phyloP scores from a whole-genome alignment of 352 stramenopile genomes.

The Sclerospora graminicola region DNA sequence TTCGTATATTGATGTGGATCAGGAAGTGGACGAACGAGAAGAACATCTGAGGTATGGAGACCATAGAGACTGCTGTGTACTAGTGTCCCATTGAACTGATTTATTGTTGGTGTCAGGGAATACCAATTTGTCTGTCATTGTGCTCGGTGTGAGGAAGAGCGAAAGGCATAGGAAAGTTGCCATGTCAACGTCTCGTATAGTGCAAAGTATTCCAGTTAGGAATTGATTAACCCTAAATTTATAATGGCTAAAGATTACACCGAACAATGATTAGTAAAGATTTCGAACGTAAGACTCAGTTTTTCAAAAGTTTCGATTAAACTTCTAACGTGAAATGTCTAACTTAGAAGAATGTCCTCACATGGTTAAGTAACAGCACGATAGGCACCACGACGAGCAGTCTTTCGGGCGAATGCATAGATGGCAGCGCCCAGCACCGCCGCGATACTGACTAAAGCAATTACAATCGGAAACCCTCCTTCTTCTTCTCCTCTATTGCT shows the following conservation, averaged over 20 bases:
- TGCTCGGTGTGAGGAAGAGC: slow-evolving; percentile 49
- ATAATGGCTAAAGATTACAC: too few relatives aligned
- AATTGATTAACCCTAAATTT: too few relatives aligned
- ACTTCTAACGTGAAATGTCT: too few relatives aligned
- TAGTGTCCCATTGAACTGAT: too few relatives aligned
- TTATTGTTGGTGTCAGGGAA: too few relatives aligned
- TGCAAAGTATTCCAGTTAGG: too few relatives aligned
- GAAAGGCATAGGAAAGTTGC: slow-evolving; percentile 46
- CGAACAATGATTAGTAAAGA: too few relatives aligned
- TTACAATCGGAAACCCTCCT: slow-evolving; percentile 7
- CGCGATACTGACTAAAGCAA: slow-evolving; percentile 29
- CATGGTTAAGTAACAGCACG: slow-evolving; percentile 18
- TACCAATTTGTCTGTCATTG: slow-evolving; percentile 77
- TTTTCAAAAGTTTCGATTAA: too few relatives aligned
- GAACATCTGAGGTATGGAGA: slow-evolving; percentile 61
- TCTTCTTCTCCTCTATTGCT: not conserved
- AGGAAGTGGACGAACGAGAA: slow-evolving; percentile 67
- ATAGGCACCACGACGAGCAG: slow-evolving; percentile 30
- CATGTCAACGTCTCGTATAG: too few relatives aligned
- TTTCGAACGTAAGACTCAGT: too few relatives aligned
- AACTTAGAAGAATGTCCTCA: too few relatives aligned
- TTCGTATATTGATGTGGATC: slow-evolving; percentile 90
- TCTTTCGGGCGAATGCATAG: slow-evolving; percentile 25
- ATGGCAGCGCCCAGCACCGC: slow-evolving; percentile 24
- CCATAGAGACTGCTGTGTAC: too few relatives aligned